Evolutionary conservation across 140 eudicot genomes (phyloP).

Genomic region (Bidens hawaiensis): DNA sequence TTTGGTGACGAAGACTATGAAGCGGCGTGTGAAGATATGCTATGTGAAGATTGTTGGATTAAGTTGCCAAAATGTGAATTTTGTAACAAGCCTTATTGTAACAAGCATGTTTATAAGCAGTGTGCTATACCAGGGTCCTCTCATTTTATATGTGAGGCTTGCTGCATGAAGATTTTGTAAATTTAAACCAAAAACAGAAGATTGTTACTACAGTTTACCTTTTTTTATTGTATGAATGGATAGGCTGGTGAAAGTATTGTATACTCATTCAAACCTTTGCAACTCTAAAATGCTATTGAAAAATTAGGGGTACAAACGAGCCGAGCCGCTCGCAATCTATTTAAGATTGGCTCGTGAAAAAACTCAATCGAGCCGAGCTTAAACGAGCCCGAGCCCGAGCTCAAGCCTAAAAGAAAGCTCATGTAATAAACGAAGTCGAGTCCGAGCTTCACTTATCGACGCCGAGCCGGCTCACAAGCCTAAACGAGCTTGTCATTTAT

Average conservation of each 20-base stretch:
- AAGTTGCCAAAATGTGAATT: constrained; percentile 53
- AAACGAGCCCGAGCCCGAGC: too few relatives aligned
- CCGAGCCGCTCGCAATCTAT: neutral
- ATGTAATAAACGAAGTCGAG: too few relatives aligned
- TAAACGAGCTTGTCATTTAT: too few relatives aligned
- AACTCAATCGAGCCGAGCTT: too few relatives aligned
- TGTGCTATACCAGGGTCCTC: constrained; percentile 22
- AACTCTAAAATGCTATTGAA: too few relatives aligned
- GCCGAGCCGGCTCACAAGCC: too few relatives aligned
- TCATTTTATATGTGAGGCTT: constrained; percentile 54
- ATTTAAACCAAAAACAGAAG: neutral
- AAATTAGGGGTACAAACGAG: neutral
- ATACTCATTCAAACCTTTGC: neutral
- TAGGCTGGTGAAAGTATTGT: neutral
- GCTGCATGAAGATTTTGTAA: constrained; percentile 27
- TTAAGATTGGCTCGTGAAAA: too few relatives aligned
- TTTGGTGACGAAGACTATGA: constrained; percentile 48
- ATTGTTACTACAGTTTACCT: neutral
- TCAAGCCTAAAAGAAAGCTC: too few relatives aligned
- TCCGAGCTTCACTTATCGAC: too few relatives aligned
- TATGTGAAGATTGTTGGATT: constrained; percentile 80
- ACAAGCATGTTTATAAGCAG: constrained; percentile 40
- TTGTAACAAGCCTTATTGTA: constrained; percentile 76
- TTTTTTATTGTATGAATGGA: neutral
- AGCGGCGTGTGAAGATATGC: constrained; percentile 45